These are phyloP conservation scores for Coemansia sp. DNA, from an alignment of 192 early-diverging fungal species.

Conservation along the genomic window DNA sequence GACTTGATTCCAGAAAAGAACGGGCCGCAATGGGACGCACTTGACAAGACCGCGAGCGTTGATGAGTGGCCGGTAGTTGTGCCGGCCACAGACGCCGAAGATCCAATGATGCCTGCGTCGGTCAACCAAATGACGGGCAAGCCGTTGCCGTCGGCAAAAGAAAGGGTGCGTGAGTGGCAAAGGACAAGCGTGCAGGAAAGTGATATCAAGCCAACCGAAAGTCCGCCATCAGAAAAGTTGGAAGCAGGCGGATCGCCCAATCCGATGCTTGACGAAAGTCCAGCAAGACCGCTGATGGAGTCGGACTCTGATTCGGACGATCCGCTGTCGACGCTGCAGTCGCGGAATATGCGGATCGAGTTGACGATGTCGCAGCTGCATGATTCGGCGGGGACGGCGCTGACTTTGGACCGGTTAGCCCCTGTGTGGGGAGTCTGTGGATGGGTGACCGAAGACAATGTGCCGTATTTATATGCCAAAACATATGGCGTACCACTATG, in stretches of 20 bases:
- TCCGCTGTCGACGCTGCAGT: constrained; percentile 4
- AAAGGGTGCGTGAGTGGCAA: constrained; percentile 31
- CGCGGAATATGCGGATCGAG: not conserved
- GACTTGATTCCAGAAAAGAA: no score
- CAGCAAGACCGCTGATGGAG: not conserved
- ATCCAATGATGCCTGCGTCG: constrained; percentile 31
- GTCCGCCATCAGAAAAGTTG: not conserved
- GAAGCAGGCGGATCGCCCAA: no score
- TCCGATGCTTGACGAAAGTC: no score
- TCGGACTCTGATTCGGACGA: constrained; percentile 6
- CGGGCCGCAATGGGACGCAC: no score
- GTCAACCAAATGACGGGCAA: constrained; percentile 12
- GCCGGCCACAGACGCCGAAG: not conserved
- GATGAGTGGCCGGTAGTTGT: not conserved
- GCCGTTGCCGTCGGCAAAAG: constrained; percentile 6
- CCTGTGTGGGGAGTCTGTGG: constrained; percentile 34
- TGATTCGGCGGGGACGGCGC: constrained; percentile 2
- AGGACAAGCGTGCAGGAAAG: not conserved
- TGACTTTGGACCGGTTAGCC: constrained; percentile 19
- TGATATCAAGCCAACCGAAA: not conserved
- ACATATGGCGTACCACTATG: constrained; percentile 16
- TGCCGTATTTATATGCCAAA: constrained; percentile 11
- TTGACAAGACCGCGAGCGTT: no score
- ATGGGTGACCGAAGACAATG: constrained; percentile 29
- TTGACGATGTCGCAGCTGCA: not conserved